Conservation (phyloP, 495 filamentous ascomycete genomes). For the Elaphomyces granulatus region DNA sequence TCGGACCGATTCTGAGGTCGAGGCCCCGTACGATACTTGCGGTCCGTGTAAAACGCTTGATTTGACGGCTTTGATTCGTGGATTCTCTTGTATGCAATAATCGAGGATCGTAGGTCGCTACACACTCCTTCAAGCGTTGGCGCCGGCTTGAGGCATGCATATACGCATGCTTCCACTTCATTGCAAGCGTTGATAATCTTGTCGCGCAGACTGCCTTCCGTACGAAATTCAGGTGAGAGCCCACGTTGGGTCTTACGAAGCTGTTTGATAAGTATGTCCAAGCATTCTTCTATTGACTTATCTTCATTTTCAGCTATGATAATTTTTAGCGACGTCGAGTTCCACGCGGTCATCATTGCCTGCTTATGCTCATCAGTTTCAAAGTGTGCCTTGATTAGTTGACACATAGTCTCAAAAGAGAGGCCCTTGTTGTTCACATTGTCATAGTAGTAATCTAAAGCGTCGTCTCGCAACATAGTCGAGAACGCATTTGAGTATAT, state of each 20-base stretch:
- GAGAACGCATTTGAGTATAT: constrained; percentile 2
- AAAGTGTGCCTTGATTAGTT: not conserved
- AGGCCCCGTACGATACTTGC: too few species aligned
- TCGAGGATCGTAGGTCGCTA: too few species aligned
- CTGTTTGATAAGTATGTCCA: not conserved
- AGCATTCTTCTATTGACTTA: not conserved
- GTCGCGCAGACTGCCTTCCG: not conserved
- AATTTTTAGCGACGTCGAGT: not conserved
- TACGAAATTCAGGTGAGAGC: not conserved
- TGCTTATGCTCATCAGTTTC: not conserved
- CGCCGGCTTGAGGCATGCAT: not conserved
- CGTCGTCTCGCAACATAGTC: not conserved
- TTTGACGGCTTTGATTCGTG: too few species aligned
- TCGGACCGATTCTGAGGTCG: too few species aligned
- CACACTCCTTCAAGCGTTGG: not conserved
- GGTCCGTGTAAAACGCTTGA: too few species aligned
- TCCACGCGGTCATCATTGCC: not conserved
- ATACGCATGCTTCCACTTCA: not conserved
- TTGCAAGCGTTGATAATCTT: not conserved
- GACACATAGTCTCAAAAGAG: not conserved
- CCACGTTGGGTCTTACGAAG: not conserved
- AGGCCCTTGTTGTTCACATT: not conserved
- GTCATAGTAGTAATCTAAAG: not conserved
- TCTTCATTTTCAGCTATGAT: not conserved
- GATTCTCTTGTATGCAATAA: too few species aligned